A percentile compares a stretch with the other conserved stretches of the same genome.
Conservation (phyloP, 108 stramenopile species). For the Poteriospumella lacustris region DNA sequence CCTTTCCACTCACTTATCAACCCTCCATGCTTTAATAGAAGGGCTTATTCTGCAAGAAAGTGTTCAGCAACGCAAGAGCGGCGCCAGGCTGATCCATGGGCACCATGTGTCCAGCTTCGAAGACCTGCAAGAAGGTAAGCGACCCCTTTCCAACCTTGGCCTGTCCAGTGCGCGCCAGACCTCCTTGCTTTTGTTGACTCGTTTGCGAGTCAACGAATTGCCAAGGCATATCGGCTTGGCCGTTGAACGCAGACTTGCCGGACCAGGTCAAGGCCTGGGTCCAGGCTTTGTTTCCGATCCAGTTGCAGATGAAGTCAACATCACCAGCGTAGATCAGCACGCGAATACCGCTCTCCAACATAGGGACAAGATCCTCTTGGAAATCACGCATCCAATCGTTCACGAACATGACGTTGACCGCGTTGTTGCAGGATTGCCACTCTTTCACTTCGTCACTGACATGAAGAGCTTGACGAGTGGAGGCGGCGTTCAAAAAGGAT, state of each 20-base stretch:
- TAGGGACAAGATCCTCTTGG: constrained; percentile 64
- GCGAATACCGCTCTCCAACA: constrained; percentile 68
- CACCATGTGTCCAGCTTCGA: constrained; percentile 56
- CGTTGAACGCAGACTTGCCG: constrained; percentile 72
- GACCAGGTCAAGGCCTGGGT: constrained; percentile 77
- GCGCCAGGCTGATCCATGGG: constrained; percentile 50
- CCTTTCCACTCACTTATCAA: too few species aligned
- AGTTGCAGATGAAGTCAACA: constrained; percentile 95
- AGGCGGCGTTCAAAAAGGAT: constrained; percentile 69
- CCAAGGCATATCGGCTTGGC: constrained; percentile 52
- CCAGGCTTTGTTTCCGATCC: constrained; percentile 89
- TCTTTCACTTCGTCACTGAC: constrained; percentile 60
- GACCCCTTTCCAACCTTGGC: constrained; percentile 34
- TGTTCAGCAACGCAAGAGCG: constrained; percentile 45
- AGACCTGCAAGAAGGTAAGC: constrained; percentile 71
- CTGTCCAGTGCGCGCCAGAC: constrained; percentile 59
- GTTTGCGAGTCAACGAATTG: neutral
- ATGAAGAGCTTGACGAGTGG: constrained; percentile 62
- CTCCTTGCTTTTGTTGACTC: constrained; percentile 60
- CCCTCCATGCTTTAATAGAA: too few species aligned
- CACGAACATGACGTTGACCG: constrained; percentile 74
- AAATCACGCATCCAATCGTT: constrained; percentile 87
- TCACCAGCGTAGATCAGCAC: constrained; percentile 89
- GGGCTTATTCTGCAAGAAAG: constrained; percentile 32
- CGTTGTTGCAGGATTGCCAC: constrained; percentile 59